Evolutionary conservation across 2,329 filamentous ascomycete species (phyloP).

Genomic region (Elsinoe perseae): DNA sequence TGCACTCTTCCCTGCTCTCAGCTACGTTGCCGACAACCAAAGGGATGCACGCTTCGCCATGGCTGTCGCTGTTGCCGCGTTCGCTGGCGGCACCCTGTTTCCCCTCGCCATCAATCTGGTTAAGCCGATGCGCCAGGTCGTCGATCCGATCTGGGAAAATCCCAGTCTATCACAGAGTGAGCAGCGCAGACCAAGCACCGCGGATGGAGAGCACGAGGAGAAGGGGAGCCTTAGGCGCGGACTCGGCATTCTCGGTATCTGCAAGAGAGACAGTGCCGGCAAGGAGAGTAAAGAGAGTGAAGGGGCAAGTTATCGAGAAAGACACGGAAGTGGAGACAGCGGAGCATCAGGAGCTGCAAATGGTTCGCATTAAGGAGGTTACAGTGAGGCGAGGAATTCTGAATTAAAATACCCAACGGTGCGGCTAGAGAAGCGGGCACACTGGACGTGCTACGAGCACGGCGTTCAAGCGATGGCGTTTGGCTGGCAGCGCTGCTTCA

Average conservation of each 20-base stretch:
- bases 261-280: slow-evolving; percentile 21
- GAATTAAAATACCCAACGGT: background rate
- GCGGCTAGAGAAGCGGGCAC: background rate
- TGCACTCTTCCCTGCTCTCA: slow-evolving; percentile 48
- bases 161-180: background rate
- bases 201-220: background rate
- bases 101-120: slow-evolving; percentile 47
- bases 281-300: slow-evolving; percentile 8
- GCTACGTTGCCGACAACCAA: slow-evolving; percentile 37
- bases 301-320: slow-evolving; percentile 16
- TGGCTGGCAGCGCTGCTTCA: background rate
- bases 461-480: slow-evolving; percentile 5
- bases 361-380: background rate
- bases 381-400: background rate
- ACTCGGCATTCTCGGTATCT: slow-evolving; percentile 27
- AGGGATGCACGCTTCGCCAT: slow-evolving; percentile 42
- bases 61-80: slow-evolving; percentile 47
- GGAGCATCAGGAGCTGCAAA: background rate
- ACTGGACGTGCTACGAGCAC: background rate
- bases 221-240: slow-evolving; percentile 24
- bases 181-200: slow-evolving; percentile 1
- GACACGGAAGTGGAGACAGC: background rate
- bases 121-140: slow-evolving; percentile 41
- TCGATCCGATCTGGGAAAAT: slow-evolving; percentile 29
- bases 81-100: slow-evolving; percentile 44